These are phyloP conservation scores for Trichoderma harzianum DNA, from an alignment of 2,329 filamentous ascomycete genomes.

Conservation along the genomic window DNA sequence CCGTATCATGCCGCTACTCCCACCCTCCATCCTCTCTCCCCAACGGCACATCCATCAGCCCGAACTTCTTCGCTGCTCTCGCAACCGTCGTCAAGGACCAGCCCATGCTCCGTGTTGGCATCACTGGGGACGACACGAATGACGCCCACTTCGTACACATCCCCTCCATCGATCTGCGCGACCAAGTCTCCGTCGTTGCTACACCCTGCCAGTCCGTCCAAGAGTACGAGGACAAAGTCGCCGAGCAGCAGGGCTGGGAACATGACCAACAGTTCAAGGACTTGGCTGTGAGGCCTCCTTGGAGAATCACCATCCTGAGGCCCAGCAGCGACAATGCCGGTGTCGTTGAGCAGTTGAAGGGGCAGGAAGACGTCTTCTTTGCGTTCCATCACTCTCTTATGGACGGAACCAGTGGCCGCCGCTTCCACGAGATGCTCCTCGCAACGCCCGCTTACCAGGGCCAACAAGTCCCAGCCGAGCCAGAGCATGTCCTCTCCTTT, in stretches of 20 bases:
- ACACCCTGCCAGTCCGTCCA: slow-evolving; percentile 23
- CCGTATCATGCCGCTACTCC: slow-evolving; percentile 44
- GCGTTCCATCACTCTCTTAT: slow-evolving; percentile 51
- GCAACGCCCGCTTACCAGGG: slow-evolving; percentile 36
- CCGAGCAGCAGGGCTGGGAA: slow-evolving; percentile 35
- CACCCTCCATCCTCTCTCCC: slow-evolving; percentile 2
- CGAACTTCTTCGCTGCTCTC: slow-evolving; percentile 37
- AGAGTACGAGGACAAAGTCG: slow-evolving; percentile 32
- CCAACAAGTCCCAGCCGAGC: neutral
- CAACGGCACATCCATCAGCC: neutral
- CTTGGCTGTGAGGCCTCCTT: slow-evolving; percentile 41
- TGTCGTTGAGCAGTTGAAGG: slow-evolving; percentile 12
- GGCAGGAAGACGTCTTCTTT: slow-evolving; percentile 41
- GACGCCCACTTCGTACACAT: slow-evolving; percentile 44
- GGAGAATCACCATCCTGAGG: slow-evolving; percentile 43
- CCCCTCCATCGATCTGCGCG: slow-evolving; percentile 39
- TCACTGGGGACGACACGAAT: slow-evolving; percentile 43
- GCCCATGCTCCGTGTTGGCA: slow-evolving; percentile 47
- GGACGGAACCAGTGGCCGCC: slow-evolving; percentile 47
- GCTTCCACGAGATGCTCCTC: slow-evolving; percentile 49
- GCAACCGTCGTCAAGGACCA: slow-evolving; percentile 41
- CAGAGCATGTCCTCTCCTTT: slow-evolving; percentile 30
- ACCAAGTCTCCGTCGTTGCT: slow-evolving; percentile 39
- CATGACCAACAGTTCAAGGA: slow-evolving; percentile 43
- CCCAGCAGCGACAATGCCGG: slow-evolving; percentile 10